Conservation (phyloP, 164 flowering plant genomes). For the Litsea cubeba region DNA sequence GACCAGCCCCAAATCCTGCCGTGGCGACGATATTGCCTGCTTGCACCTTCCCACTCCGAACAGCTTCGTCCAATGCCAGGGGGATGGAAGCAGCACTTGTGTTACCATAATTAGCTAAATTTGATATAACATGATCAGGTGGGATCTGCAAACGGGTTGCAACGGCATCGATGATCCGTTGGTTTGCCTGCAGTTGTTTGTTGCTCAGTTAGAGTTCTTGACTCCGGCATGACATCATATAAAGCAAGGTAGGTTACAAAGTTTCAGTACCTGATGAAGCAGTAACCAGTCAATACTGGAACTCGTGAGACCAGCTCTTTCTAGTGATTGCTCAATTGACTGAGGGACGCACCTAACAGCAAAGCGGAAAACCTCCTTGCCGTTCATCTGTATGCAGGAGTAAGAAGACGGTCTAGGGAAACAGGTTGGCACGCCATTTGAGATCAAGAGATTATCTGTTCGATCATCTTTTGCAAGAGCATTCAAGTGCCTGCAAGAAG, state of each 20-base stretch:
- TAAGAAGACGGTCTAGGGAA: constrained; percentile 54
- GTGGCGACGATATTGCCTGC: constrained; percentile 70
- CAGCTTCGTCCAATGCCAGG: constrained; percentile 89
- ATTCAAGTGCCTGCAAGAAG: constrained; percentile 59
- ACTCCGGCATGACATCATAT: not conserved
- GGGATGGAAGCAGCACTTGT: constrained; percentile 99
- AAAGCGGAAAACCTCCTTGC: constrained; percentile 83
- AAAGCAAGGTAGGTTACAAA: not conserved
- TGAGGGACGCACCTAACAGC: constrained; percentile 83
- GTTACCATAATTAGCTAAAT: constrained; percentile 87
- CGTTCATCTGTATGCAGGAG: constrained; percentile 89
- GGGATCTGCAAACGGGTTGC: constrained; percentile 65
- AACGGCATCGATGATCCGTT: constrained; percentile 87
- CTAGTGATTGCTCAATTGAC: constrained; percentile 65
- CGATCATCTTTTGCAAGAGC: constrained; percentile 37
- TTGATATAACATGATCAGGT: constrained; percentile 67
- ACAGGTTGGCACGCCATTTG: constrained; percentile 53
- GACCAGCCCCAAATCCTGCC: constrained; percentile 93
- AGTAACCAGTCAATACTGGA: constrained; percentile 83
- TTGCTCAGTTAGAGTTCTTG: not conserved
- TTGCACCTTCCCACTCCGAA: constrained; percentile 72
- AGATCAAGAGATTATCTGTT: constrained; percentile 30
- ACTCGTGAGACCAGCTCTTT: constrained; percentile 56
- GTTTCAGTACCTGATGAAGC: constrained; percentile 82
- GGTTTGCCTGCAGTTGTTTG: constrained; percentile 72